Base-by-base conservation (phyloP, 2,329 filamentous ascomycete species). In the Pleoardoris graminearum region DNA sequence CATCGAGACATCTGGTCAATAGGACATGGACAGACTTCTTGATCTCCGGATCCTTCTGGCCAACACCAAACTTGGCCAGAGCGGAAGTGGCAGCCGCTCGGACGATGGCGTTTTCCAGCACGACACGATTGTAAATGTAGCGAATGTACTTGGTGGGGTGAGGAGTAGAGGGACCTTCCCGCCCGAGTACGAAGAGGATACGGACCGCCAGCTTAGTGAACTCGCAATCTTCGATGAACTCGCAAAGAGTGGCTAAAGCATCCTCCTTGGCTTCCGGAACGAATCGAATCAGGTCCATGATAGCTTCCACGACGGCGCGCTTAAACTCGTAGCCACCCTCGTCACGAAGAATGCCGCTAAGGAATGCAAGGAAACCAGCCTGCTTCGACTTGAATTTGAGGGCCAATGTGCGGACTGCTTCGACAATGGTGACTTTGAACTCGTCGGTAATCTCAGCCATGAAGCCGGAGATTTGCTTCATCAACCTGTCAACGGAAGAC, bases 391-490 rank as follows among this genome's bases (percentile, higher is more conserved):
- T 94, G 79, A 99, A 99, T 78, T 99, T 99, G 64, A 99, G 81
- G 73, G 93, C 97, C 35, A 99, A 79, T 3, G 94, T 97, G 55
- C 94, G 89, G 69, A 99, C 97, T 36, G 94, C 94, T 75, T 99
- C 94, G 37, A 99, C 93, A 67, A 99, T 96, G n/a, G 94, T 99
- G 63, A 99, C 96, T 82, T 97, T 99, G 82, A 99, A 99, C 75
- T 99, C 94, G 70, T 99, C 94, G 6, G 93, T 97, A 62, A 97
- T 97, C 76, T 97, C 94, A 4, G 92, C 90, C 94, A 99, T 97
- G 79, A 99, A 97, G 33, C 89, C 88, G 21, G 91, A 91, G 58
- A 99, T 97, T 75, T 97, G 92, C 82, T 97, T 97, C 91, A 99
- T 97, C 62, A 99, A 78, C 48, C 94, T 87, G 73, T 99, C 94